phyloP scores from a whole-genome alignment of 129 eudicot species.

The Cynara cardunculus region DNA sequence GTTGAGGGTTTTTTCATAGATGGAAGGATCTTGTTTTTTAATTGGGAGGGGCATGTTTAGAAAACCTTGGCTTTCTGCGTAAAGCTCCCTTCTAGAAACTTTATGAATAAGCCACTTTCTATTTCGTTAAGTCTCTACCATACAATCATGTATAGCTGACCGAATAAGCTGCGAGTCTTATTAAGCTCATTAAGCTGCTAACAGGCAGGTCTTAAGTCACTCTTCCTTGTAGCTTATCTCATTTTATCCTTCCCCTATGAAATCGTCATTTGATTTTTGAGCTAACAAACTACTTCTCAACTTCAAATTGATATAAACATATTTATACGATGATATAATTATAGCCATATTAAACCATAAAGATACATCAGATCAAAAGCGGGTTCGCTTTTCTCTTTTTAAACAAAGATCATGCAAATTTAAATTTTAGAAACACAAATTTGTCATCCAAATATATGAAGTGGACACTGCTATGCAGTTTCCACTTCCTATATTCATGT shows the following conservation, averaged over 20 bases:
- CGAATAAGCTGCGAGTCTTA: too few relatives aligned
- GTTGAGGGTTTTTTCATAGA: too few relatives aligned
- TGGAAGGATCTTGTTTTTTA: too few relatives aligned
- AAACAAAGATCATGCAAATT: not conserved
- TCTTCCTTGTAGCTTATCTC: constrained; percentile 2
- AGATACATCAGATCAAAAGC: not conserved
- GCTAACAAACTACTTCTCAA: constrained; percentile 1
- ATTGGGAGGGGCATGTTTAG: too few relatives aligned
- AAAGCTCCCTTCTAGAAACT: too few relatives aligned
- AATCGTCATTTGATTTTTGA: not conserved
- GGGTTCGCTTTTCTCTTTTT: not conserved
- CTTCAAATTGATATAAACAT: not conserved
- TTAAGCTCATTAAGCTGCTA: too few relatives aligned
- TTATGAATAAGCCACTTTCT: too few relatives aligned
- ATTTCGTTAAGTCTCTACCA: too few relatives aligned
- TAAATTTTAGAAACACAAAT: not conserved
- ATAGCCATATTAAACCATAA: not conserved
- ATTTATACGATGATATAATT: not conserved
- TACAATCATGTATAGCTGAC: too few relatives aligned
- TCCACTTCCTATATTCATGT: not conserved
- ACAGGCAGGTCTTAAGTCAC: not conserved
- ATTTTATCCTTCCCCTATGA: constrained; percentile 2
- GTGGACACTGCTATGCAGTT: not conserved
- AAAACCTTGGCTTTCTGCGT: too few relatives aligned
- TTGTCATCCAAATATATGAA: not conserved